Conservation (phyloP, 352 stramenopile genomes). For the Phytopythium helicoides region DNA sequence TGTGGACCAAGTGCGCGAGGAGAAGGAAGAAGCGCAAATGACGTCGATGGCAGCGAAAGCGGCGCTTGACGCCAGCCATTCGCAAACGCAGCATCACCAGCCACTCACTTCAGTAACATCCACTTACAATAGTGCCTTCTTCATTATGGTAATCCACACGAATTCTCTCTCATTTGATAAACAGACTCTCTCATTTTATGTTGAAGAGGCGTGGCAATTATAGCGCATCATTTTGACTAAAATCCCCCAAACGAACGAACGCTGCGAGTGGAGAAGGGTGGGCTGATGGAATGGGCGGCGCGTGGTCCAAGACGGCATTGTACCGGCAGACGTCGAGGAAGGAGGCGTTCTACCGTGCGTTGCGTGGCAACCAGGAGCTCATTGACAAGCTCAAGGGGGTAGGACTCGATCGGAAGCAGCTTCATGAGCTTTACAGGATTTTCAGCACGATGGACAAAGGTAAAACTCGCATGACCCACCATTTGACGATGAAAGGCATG, state of each 20-base stretch:
- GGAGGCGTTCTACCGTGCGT: constrained; percentile 25
- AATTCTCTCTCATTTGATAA: no score
- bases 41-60: background rate
- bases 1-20: background rate
- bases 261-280: background rate
- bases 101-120: background rate
- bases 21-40: background rate
- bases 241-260: background rate
- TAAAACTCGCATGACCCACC: constrained; percentile 3
- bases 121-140: background rate
- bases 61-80: no score
- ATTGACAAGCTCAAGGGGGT: constrained; percentile 35
- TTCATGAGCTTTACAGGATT: constrained; percentile 49
- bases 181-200: background rate
- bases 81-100: background rate
- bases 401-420: constrained; percentile 43
- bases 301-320: background rate
- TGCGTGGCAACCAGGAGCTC: constrained; percentile 32
- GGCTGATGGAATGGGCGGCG: constrained; percentile 18
- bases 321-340: constrained; percentile 4
- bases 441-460: constrained; percentile 56
- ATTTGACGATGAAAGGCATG: background rate
- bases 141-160: no score
- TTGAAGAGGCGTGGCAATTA: constrained; percentile 2
- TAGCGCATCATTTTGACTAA: background rate